phyloP scores from a whole-genome alignment of 2,329 filamentous ascomycete species.

The Neopestalotiopsis sp. region DNA sequence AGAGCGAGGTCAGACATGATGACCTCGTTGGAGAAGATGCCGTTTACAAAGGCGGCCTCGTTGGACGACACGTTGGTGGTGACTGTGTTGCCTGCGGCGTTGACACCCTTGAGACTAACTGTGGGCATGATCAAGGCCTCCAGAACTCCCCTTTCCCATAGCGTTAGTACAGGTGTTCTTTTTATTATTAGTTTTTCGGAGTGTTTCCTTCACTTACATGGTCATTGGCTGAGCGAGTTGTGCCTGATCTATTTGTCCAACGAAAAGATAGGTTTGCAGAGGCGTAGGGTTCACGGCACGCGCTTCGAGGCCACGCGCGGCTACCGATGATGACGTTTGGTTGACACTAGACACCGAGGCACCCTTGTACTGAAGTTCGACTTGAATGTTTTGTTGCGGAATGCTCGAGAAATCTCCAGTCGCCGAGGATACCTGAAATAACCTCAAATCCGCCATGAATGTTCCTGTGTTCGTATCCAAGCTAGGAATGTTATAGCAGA shows the following conservation, averaged over 20 bases:
- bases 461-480: slow-evolving; percentile 71
- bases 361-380: slow-evolving; percentile 59
- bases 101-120: slow-evolving; percentile 69
- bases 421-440: slow-evolving; percentile 72
- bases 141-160: slow-evolving; percentile 54
- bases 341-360: slow-evolving; percentile 56
- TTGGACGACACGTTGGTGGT: slow-evolving; percentile 71
- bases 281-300: slow-evolving; percentile 42
- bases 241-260: slow-evolving; percentile 69
- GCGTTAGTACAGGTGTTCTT: slow-evolving; percentile 5
- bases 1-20: slow-evolving; percentile 55
- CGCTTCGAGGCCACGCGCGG: slow-evolving; percentile 22
- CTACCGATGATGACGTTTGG: slow-evolving; percentile 21
- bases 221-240: slow-evolving; percentile 61
- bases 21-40: slow-evolving; percentile 68
- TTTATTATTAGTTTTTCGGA: neutral
- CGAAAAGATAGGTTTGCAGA: slow-evolving; percentile 70
- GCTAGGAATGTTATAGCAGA: slow-evolving; percentile 82
- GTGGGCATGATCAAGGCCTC: slow-evolving; percentile 70
- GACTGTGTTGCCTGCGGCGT: slow-evolving; percentile 55
- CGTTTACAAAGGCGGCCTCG: slow-evolving; percentile 74
- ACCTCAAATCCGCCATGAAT: slow-evolving; percentile 78
- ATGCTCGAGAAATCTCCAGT: slow-evolving; percentile 59
- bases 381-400: slow-evolving; percentile 56
- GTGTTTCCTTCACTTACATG: slow-evolving; percentile 55